Conservation (phyloP, 2,329 filamentous ascomycete genomes). For the Zalaria sp. region DNA sequence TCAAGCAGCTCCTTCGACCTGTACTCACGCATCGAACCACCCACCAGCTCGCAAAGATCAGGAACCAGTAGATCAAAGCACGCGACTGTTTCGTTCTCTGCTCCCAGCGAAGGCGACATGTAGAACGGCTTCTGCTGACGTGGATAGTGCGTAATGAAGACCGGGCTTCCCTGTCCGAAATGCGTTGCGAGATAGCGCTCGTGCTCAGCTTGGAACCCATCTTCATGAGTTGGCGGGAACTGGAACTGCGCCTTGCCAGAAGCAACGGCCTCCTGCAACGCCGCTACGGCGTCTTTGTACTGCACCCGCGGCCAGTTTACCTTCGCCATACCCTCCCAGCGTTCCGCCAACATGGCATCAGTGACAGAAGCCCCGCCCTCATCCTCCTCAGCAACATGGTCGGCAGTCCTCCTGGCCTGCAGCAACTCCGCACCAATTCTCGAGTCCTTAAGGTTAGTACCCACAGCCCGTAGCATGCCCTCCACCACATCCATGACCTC, state of each 20-base stretch:
- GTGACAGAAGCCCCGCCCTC: slow-evolving; percentile 21
- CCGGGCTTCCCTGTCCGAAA: slow-evolving; percentile 49
- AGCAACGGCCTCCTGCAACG: slow-evolving; percentile 46
- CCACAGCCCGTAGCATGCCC: slow-evolving; percentile 52
- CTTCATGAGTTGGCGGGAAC: slow-evolving; percentile 54
- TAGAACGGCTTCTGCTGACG: slow-evolving; percentile 83
- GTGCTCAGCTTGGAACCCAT: slow-evolving; percentile 77
- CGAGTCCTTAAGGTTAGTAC: slow-evolving; percentile 18
- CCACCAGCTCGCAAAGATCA: slow-evolving; percentile 72
- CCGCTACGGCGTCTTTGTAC: slow-evolving; percentile 62
- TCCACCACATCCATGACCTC: slow-evolving; percentile 71
- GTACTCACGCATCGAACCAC: slow-evolving; percentile 82
- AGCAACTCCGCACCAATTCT: slow-evolving; percentile 28
- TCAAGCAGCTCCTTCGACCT: slow-evolving; percentile 51
- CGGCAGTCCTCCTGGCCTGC: slow-evolving; percentile 20
- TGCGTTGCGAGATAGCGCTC: slow-evolving; percentile 70
- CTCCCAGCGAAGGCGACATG: slow-evolving; percentile 45
- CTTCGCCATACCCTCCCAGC: slow-evolving; percentile 57
- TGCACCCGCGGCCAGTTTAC: slow-evolving; percentile 77
- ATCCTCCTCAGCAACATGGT: slow-evolving; percentile 17
- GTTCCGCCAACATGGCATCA: slow-evolving; percentile 40
- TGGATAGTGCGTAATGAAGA: slow-evolving; percentile 94
- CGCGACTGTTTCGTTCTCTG: slow-evolving; percentile 48
- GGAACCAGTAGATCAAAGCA: slow-evolving; percentile 86
- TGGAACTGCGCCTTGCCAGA: slow-evolving; percentile 42